Conservation (phyloP, 768 basidiomycete species). For the Lentinus brumalis region DNA sequence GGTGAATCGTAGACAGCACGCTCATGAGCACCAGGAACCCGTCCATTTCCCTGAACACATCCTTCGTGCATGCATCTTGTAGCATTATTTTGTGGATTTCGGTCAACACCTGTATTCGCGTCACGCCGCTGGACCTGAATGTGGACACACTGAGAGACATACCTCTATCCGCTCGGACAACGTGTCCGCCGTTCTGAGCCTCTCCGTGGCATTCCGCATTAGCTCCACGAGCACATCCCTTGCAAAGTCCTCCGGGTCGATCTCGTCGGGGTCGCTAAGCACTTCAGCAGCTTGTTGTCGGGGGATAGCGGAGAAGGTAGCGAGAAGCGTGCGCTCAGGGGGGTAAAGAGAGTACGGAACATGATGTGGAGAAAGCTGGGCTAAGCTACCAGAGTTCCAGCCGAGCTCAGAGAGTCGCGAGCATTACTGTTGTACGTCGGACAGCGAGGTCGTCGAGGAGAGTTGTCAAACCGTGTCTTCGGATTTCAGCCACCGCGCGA, state of each 20-base stretch:
- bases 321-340: constrained; percentile 37
- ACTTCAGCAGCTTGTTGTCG: constrained; percentile 3
- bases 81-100: constrained; percentile 71
- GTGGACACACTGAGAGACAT: constrained; percentile 18
- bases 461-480: background rate
- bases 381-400: constrained; percentile 17
- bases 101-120: constrained; percentile 49
- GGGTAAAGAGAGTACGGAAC: constrained; percentile 38
- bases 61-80: constrained; percentile 66
- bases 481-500: constrained; percentile 4
- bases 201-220: constrained; percentile 71
- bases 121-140: background rate
- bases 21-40: constrained; percentile 79
- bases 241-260: constrained; percentile 70
- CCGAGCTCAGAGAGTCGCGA: constrained; percentile 6
- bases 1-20: constrained; percentile 61
- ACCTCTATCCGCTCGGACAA: constrained; percentile 55
- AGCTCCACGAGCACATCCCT: constrained; percentile 70
- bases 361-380: constrained; percentile 19
- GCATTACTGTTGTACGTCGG: constrained; percentile 5
- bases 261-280: constrained; percentile 28
- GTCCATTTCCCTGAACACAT: constrained; percentile 79
- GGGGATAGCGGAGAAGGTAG: constrained; percentile 19
- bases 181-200: constrained; percentile 60
- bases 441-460: background rate